phyloP scores from a whole-genome alignment of 1,284 basidiomycete species.

The Rhizoctonia solani region DNA sequence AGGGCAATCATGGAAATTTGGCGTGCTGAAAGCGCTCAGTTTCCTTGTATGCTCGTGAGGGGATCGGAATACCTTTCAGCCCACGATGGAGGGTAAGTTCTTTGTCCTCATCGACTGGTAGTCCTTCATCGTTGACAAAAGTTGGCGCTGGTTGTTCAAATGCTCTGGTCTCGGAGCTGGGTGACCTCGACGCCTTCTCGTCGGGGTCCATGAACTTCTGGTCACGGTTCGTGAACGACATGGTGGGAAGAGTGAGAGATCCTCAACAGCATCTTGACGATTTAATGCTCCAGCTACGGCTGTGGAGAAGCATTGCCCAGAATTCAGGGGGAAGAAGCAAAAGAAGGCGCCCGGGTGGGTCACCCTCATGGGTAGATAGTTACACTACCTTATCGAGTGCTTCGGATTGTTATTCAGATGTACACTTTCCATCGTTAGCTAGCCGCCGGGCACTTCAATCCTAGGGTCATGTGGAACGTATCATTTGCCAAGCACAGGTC shows the following conservation, averaged over 20 bases:
- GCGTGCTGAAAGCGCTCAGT: constrained; percentile 14
- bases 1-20: constrained; percentile 67
- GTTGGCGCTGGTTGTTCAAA: constrained; percentile 18
- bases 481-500: constrained; percentile 21
- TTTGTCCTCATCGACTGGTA: constrained; percentile 29
- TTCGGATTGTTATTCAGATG: background rate
- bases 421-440: background rate
- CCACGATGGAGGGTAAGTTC: constrained; percentile 56
- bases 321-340: constrained; percentile 19
- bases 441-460: background rate
- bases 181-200: constrained; percentile 21
- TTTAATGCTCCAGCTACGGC: background rate
- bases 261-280: background rate
- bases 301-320: constrained; percentile 12
- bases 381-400: background rate
- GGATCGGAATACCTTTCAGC: constrained; percentile 52
- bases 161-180: background rate
- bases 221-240: constrained; percentile 23
- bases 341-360: background rate
- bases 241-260: constrained; percentile 1
- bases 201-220: constrained; percentile 5
- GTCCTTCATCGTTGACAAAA: constrained; percentile 13
- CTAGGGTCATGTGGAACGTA: constrained; percentile 28
- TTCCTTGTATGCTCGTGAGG: background rate
- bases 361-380: background rate